These are phyloP conservation scores for Pseudogymnoascus sp. DNA, from an alignment of 2,329 filamentous ascomycete genomes.

Conservation along the genomic window DNA sequence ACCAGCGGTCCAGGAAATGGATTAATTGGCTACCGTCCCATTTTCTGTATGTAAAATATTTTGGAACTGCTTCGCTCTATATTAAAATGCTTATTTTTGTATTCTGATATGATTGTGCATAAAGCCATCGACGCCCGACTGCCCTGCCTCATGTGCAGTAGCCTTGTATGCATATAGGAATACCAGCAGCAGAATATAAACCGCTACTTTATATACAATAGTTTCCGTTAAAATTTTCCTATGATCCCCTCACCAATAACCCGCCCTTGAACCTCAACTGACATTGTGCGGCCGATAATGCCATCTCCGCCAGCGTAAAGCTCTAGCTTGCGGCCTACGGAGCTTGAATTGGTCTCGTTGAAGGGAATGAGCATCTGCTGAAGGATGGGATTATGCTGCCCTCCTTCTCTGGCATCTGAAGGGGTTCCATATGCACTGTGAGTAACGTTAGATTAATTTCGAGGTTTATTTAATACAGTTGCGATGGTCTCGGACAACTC, in stretches of 20 bases:
- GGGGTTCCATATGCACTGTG: constrained; percentile 2
- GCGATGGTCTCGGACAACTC: not conserved
- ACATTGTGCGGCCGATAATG: constrained; percentile 9
- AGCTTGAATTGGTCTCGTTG: constrained; percentile 3
- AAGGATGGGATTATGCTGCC: not conserved
- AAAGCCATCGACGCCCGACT: too few species aligned
- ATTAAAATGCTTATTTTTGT: too few species aligned
- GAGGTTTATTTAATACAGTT: not conserved
- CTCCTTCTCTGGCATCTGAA: not conserved
- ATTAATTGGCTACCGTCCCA: too few species aligned
- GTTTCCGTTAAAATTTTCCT: not conserved
- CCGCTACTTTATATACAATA: not conserved
- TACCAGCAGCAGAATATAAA: too few species aligned
- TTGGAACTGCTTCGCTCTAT: too few species aligned
- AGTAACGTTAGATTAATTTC: not conserved
- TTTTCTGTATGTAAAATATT: too few species aligned
- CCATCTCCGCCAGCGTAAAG: constrained; percentile 5
- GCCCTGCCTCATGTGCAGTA: too few species aligned
- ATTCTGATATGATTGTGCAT: too few species aligned
- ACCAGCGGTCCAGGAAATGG: too few species aligned
- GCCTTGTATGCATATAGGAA: too few species aligned
- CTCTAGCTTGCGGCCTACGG: not conserved
- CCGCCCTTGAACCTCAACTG: not conserved
- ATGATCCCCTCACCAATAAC: constrained; percentile 4
- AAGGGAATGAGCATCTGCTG: not conserved